Evolutionary conservation across 73 alveolate genomes (phyloP), one percentile per base, ranked within the genome.

Genomic region (Loxodes magnus): DNA sequence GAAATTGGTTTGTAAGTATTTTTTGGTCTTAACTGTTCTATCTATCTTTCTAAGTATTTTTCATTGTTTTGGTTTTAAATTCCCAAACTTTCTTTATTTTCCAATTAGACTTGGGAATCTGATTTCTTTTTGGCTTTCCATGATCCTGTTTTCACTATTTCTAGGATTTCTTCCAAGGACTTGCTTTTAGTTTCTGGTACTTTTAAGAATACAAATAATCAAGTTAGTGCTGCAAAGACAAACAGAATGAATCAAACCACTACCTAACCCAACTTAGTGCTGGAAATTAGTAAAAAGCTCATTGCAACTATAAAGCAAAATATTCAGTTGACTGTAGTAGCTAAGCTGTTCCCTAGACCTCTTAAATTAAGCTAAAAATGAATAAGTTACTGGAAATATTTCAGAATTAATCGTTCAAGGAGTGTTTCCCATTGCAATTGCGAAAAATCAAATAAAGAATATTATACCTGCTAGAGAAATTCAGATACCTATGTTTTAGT

Each of bases 351-450:
- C 5, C 69, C 85, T 1, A 38, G 41, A 5, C 78, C 67, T 30
- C 77, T 26, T n/a, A 71, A 19, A 30, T 63, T n/a, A n/a, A n/a
- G n/a, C n/a, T n/a, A n/a, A n/a, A n/a, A n/a, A n/a, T n/a, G n/a
- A n/a, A n/a, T n/a, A n/a, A n/a, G n/a, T 67, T 10, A 71, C 7
- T 2, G 85, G 85, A 46, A 37, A 71, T 6, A 71, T 71, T 33
- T 71, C 85, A 20, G 78, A 39, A 36, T 71, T 71, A 22, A 71
- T 51, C 6, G 64, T 71, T 77, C 85, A 71, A 0, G 78, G 74
- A 0, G 55, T 29, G 29, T 71, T 29, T 4, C 74, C 66, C 41
- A 71, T 12, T 2, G 67, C 67, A n/a, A 71, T 35, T 16, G 78
- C 25, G 41, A 71, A 71, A 56, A 53, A 51, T 15, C 52, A 27